These are phyloP conservation scores for Polyporus arcularius DNA, from an alignment of 768 basidiomycete genomes.

Conservation along the genomic window DNA sequence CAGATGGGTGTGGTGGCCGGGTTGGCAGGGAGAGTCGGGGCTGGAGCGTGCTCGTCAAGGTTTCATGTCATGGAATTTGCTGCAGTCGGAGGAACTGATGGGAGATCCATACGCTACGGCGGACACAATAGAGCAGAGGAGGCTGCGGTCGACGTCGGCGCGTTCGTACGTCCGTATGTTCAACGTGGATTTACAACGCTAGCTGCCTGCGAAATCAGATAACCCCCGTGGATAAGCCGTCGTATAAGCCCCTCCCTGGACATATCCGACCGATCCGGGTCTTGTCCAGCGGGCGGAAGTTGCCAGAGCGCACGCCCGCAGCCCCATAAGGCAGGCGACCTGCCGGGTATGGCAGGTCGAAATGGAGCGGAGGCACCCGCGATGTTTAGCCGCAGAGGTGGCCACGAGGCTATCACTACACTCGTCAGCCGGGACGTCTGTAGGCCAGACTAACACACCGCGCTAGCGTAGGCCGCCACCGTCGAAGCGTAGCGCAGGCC, in stretches of 20 bases:
- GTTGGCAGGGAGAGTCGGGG: not conserved
- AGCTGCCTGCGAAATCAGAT: too few species aligned
- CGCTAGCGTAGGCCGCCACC: conserved; percentile 5
- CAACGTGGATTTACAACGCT: too few species aligned
- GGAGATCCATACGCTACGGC: not conserved
- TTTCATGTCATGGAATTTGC: conserved; percentile 1
- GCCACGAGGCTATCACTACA: conserved; percentile 17
- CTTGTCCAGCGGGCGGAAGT: not conserved
- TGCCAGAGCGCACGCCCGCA: not conserved
- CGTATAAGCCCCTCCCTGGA: too few species aligned
- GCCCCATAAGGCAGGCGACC: not conserved
- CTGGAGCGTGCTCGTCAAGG: not conserved
- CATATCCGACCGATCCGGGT: not conserved
- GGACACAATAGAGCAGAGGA: not conserved
- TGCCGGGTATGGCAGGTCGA: not conserved
- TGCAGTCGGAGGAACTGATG: conserved; percentile 6
- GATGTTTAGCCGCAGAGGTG: conserved; percentile 9
- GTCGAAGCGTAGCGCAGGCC: not conserved
- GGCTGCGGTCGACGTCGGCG: too few species aligned
- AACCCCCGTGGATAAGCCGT: too few species aligned
- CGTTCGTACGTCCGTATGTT: too few species aligned
- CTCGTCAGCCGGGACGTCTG: not conserved
- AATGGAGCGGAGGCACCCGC: not conserved
- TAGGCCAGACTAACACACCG: conserved; percentile 3
- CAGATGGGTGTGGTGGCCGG: not conserved